Evolutionary conservation across 2,329 filamentous ascomycete species (phyloP), one percentile per base, ranked within the genome.

Genomic region (Phaeosphaeriaceae sp.): DNA sequence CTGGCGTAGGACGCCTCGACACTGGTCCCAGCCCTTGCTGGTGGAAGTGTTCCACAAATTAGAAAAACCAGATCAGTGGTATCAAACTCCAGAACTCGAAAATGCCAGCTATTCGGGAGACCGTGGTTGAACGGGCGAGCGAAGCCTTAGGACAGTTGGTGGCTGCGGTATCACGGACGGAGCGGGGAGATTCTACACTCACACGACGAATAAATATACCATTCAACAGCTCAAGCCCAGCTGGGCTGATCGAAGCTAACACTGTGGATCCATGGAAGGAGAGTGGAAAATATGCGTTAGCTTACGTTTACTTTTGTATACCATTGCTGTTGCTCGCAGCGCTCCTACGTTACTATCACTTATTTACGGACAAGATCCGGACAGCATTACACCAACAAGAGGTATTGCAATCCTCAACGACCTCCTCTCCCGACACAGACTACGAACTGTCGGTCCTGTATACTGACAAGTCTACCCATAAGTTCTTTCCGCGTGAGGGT

Each of bases 321-420:
- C 84, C 87, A 42, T 73, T 97, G 51, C 81, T 92, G 56, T 81
- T 83, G 21, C 64, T 84, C 45, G 86, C 92, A 4, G 76, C 88
- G 9, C 65, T 87, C 9, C 79, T 93, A 68, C 86, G 91, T 59
- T 81, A 89, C 68, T 96, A 92, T 80, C 89, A 96, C 73, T 87
- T 88, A 61, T 96, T 91, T 87, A 91, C 92, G 63, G 92, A 97
- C 78, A 95, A 94, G 77, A 90, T 96, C 59, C 85, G 92, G 60
- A 89, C 92, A 60, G 92, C 91, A 55, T 84, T 94, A 52, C 90
- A 94, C 77, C 93, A 95, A 76, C 87, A 94, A 67, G 86, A 90
- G 69, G 81, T 90, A 63, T 81, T 89, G 66, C 81, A 86, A 63
- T 82, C 87, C 63, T 86, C 84, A 69, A 82, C 74, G 59, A 76